phyloP scores from a whole-genome alignment of 805 yeast genomes.

The Ogataea paraovalis region DNA sequence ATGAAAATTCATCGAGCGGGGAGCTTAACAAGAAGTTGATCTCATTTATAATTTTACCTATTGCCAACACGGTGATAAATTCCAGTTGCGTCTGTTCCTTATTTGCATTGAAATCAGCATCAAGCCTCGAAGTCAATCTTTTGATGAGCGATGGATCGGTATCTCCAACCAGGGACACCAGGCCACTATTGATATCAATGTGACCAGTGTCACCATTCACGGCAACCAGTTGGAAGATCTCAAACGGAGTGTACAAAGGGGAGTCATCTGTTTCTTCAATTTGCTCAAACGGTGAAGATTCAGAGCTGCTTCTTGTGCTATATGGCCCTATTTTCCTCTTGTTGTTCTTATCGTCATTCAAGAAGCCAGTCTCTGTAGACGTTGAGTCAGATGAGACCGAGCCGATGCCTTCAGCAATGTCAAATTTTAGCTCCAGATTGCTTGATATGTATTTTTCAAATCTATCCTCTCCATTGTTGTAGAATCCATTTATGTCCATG shows the following conservation, averaged over 20 bases:
- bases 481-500: background rate
- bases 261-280: background rate
- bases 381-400: slow-evolving; percentile 11
- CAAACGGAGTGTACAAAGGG: slow-evolving; percentile 5
- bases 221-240: slow-evolving; percentile 6
- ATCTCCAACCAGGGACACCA: slow-evolving; percentile 8
- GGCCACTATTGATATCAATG: slow-evolving; percentile 2
- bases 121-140: background rate
- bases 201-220: slow-evolving; percentile 2
- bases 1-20: slow-evolving; percentile 9
- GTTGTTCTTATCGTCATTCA: background rate
- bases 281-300: background rate
- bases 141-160: slow-evolving; percentile 4
- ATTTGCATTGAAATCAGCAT: slow-evolving; percentile 3
- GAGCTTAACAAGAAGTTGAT: slow-evolving; percentile 10
- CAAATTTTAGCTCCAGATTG: slow-evolving; percentile 7
- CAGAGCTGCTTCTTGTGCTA: background rate
- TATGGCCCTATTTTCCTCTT: background rate
- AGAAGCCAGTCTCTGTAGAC: slow-evolving; percentile 1
- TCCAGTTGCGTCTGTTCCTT: slow-evolving; percentile 20
- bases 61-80: slow-evolving; percentile 23
- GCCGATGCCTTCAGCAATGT: slow-evolving; percentile 8
- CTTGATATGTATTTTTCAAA: slow-evolving; percentile 4
- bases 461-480: background rate
- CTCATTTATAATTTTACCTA: slow-evolving; percentile 16